These are phyloP conservation scores for Taphrina deformans DNA, from an alignment of 1,139 yeast species.

Conservation along the genomic window DNA sequence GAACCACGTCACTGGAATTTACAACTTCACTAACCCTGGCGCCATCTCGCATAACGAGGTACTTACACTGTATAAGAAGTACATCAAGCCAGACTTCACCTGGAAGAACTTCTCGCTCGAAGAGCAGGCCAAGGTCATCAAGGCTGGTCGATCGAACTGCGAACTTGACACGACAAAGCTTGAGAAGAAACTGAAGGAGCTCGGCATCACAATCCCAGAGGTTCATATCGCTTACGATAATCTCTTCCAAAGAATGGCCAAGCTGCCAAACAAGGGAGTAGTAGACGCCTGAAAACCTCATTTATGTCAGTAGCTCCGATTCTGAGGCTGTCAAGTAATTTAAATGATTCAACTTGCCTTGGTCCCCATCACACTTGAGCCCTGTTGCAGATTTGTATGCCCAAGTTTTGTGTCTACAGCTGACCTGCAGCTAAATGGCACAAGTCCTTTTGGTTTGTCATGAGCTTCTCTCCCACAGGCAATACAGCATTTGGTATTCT, in stretches of 20 bases:
- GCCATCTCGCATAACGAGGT: conserved; percentile 33
- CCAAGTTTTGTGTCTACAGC: too few relatives aligned
- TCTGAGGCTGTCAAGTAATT: too few relatives aligned
- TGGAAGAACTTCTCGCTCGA: conserved; percentile 33
- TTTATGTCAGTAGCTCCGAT: not conserved
- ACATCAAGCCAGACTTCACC: conserved; percentile 31
- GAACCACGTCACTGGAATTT: conserved; percentile 26
- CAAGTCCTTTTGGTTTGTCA: too few relatives aligned
- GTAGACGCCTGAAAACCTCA: not conserved
- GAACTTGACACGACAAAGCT: conserved; percentile 41
- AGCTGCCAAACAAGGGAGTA: not conserved
- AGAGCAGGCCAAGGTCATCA: conserved; percentile 34
- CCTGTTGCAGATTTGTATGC: too few relatives aligned
- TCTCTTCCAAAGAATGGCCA: conserved; percentile 29
- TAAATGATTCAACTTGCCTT: too few relatives aligned
- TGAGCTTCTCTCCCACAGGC: too few relatives aligned
- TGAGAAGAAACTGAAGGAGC: conserved; percentile 49
- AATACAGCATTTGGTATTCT: too few relatives aligned
- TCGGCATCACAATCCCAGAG: conserved; percentile 33
- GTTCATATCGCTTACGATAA: conserved; percentile 28
- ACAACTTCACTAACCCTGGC: conserved; percentile 34
- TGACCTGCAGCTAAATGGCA: too few relatives aligned
- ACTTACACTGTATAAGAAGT: conserved; percentile 30
- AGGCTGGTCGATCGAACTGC: conserved; percentile 34
- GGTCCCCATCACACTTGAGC: too few relatives aligned